Base-by-base conservation (phyloP, 495 filamentous ascomycete species). In the Tetracladium marchalianum region DNA sequence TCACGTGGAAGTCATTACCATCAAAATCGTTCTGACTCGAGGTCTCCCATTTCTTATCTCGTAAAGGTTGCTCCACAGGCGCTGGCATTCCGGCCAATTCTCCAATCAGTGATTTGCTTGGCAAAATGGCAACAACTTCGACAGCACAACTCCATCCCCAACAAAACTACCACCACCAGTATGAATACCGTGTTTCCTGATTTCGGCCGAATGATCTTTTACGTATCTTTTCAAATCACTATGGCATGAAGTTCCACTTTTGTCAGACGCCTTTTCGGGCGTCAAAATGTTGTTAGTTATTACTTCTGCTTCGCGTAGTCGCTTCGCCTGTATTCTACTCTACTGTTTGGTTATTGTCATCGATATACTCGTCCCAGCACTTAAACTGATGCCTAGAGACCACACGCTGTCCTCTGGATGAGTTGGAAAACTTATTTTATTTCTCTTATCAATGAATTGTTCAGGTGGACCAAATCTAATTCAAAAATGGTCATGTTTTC, bases 361-460 rank as follows among this genome's bases (percentile, higher is more conserved):
- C 42, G 13, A 27, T 16, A 18, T 12, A 31, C 22, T 27, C 22
- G 22, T 7, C 7, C 22, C 7, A 27, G 22, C 22, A 3, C 22
- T 27, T 27, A 27, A 27, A 27, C 22, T 27, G 22, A 27, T 27
- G 22, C 22, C 22, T 27, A 27, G 22, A 27, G 22, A 27, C 22
- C 22, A 27, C 22, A 7, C 22, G 22, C 22, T 7, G 3, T 27
- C 7, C 7, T 3, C 22, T 27, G 22, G 22, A 27, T 27, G 22
- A 27, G 3, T 27, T 27, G 3, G 7, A 27, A 7, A 27, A 27
- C 22, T 27, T 27, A 27, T 27, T 7, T 27, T 27, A 7, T 36
- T 50, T 56, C 41, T 46, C 39, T 57, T 53, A 53, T 51, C 44
- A 53, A 53, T 53, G 16, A 11, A 46, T 41, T 41, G 19, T 22